phyloP scores from a whole-genome alignment of 345 rosid genomes.

The Excoecaria cochinchinensis region DNA sequence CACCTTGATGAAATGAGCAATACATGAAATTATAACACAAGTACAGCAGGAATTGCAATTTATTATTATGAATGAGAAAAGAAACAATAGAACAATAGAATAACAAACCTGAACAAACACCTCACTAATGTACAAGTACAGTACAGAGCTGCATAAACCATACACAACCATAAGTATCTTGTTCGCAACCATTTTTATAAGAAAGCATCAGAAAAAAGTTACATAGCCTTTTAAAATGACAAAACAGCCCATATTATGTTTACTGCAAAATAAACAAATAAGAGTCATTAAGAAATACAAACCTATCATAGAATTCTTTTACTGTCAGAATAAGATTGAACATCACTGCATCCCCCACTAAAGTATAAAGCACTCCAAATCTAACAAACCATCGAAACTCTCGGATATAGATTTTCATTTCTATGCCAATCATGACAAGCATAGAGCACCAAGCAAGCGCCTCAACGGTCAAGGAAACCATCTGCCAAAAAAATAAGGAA shows the following conservation, averaged over 20 bases:
- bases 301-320: constrained; percentile 74
- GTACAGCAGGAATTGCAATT: background rate
- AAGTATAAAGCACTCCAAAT: constrained; percentile 73
- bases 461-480: constrained; percentile 64
- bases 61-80: background rate
- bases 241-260: constrained; percentile 2
- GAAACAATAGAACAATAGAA: background rate
- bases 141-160: constrained; percentile 56
- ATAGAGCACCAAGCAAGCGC: constrained; percentile 82
- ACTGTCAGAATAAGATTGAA: constrained; percentile 70
- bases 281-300: constrained; percentile 12
- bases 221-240: background rate
- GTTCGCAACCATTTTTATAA: background rate
- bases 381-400: constrained; percentile 93
- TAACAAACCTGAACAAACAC: constrained; percentile 77
- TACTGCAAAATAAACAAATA: background rate
- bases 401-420: constrained; percentile 73
- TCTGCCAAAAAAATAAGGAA: constrained; percentile 42
- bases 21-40: background rate
- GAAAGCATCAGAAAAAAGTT: background rate
- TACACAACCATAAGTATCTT: constrained; percentile 30
- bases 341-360: constrained; percentile 84
- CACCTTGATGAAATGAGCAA: background rate
- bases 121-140: constrained; percentile 80
- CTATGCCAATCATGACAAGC: constrained; percentile 67